Evolutionary conservation across 208 protist species (phyloP).

Genomic region (Acanthamoeba royreba): DNA sequence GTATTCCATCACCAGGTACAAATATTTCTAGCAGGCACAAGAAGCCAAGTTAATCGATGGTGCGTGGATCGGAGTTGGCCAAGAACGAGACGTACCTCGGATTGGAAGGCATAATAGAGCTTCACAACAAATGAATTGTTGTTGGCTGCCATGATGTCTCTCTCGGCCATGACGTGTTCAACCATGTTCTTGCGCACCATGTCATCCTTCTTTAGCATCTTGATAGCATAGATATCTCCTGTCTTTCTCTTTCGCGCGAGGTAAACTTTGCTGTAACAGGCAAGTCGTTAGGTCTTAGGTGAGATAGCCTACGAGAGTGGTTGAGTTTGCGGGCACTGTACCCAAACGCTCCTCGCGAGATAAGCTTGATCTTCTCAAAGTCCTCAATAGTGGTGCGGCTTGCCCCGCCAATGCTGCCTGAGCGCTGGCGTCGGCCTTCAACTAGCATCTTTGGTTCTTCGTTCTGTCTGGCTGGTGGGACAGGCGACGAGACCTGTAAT

Average conservation of each 20-base stretch:
- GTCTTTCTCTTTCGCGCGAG: slow-evolving; percentile 74
- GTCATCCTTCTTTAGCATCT: slow-evolving; percentile 78
- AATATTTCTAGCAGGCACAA: slow-evolving; percentile 53
- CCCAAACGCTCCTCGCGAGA: slow-evolving; percentile 77
- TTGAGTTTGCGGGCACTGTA: neutral
- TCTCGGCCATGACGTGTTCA: slow-evolving; percentile 75
- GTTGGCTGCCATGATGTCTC: slow-evolving; percentile 73
- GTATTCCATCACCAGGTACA: slow-evolving; percentile 85
- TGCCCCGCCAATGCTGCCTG: neutral
- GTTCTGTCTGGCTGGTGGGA: neutral
- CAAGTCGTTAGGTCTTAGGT: neutral
- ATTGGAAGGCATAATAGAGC: slow-evolving; percentile 83
- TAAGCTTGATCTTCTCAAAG: slow-evolving; percentile 82
- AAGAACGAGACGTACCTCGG: slow-evolving; percentile 45
- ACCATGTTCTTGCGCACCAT: slow-evolving; percentile 83
- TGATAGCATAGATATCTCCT: slow-evolving; percentile 81
- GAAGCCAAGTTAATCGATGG: neutral
- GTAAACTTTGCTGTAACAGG: slow-evolving; percentile 53
- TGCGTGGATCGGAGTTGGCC: neutral
- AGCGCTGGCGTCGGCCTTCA: neutral
- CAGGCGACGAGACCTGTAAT: neutral
- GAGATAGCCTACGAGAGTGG: neutral
- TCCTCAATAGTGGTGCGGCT: slow-evolving; percentile 64
- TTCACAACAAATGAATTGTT: slow-evolving; percentile 80
- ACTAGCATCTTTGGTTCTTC: neutral